Conservation (phyloP, 495 filamentous ascomycete genomes). For the Tuber microsphaerosporum region DNA sequence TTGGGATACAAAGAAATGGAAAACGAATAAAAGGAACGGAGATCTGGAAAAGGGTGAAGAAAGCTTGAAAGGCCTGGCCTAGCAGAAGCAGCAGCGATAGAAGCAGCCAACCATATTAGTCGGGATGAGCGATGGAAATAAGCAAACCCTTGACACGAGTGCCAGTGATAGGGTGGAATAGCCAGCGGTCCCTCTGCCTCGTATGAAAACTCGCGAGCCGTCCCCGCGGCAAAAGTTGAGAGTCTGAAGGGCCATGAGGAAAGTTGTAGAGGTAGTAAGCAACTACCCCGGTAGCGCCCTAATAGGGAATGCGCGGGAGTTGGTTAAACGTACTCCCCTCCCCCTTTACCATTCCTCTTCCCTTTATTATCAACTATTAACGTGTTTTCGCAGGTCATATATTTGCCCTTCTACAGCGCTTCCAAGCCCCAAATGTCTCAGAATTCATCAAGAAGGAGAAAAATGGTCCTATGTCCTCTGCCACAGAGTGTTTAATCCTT, state of each 20-base stretch:
- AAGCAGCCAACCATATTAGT: slow-evolving; percentile 8
- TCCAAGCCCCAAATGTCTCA: slow-evolving; percentile 49
- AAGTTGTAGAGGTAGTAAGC: slow-evolving; percentile 69
- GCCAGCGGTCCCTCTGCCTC: slow-evolving; percentile 27
- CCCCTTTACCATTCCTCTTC: not conserved
- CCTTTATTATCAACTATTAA: not conserved
- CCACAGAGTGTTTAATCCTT: slow-evolving; percentile 58
- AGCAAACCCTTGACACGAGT: slow-evolving; percentile 15
- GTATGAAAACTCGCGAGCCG: slow-evolving; percentile 42
- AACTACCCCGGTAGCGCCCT: slow-evolving; percentile 76
- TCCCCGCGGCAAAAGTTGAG: slow-evolving; percentile 47
- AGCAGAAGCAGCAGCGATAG: slow-evolving; percentile 51
- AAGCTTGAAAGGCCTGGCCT: slow-evolving; percentile 50
- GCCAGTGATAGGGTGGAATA: slow-evolving; percentile 22
- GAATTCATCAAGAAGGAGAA: slow-evolving; percentile 17
- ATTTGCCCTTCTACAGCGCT: slow-evolving; percentile 68
- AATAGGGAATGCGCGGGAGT: slow-evolving; percentile 68
- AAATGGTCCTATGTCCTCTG: slow-evolving; percentile 27
- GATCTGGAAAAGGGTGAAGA: slow-evolving; percentile 39
- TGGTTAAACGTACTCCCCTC: slow-evolving; percentile 55
- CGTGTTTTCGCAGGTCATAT: slow-evolving; percentile 48
- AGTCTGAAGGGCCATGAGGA: slow-evolving; percentile 59
- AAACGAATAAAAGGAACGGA: slow-evolving; percentile 37
- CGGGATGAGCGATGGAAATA: not conserved
- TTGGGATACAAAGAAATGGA: slow-evolving; percentile 52